These are phyloP conservation scores for Metschnikowia anglica DNA, from an alignment of 805 yeast species.

Conservation along the genomic window DNA sequence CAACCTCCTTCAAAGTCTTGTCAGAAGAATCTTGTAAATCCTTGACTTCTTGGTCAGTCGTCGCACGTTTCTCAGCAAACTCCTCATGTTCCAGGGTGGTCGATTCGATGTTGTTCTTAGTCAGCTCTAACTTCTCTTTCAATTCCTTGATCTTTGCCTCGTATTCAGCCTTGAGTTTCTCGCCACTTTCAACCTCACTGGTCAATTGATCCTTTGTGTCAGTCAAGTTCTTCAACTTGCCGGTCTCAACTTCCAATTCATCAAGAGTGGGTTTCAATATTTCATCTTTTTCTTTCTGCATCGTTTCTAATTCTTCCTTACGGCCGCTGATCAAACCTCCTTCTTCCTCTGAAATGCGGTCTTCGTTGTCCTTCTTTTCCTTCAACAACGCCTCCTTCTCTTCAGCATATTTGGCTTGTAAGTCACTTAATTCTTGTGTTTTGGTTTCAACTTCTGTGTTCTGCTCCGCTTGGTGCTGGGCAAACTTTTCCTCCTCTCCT, in stretches of 20 bases:
- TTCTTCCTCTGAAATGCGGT: slow-evolving; percentile 44
- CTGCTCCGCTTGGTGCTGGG: slow-evolving; percentile 31
- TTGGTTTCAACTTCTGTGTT: slow-evolving; percentile 31
- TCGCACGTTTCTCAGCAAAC: slow-evolving; percentile 38
- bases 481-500: slow-evolving; percentile 30
- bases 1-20: slow-evolving; percentile 28
- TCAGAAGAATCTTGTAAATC: slow-evolving; percentile 30
- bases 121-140: slow-evolving; percentile 42
- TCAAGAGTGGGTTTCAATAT: slow-evolving; percentile 54
- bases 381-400: slow-evolving; percentile 43
- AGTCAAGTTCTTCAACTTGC: slow-evolving; percentile 48
- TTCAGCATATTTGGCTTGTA: slow-evolving; percentile 39
- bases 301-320: slow-evolving; percentile 44
- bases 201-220: slow-evolving; percentile 47
- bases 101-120: slow-evolving; percentile 37
- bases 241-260: slow-evolving; percentile 50
- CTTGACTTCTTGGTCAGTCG: slow-evolving; percentile 38
- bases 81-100: slow-evolving; percentile 34
- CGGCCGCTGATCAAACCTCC: slow-evolving; percentile 45
- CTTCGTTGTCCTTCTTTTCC: slow-evolving; percentile 48
- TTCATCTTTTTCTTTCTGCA: slow-evolving; percentile 54
- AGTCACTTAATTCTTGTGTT: slow-evolving; percentile 31
- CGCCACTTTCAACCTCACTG: slow-evolving; percentile 45
- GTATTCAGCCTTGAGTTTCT: slow-evolving; percentile 44
- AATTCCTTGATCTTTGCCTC: slow-evolving; percentile 46